These are phyloP conservation scores for Teunomyces gatunensis DNA, from an alignment of 805 yeast species.

Conservation along the genomic window DNA sequence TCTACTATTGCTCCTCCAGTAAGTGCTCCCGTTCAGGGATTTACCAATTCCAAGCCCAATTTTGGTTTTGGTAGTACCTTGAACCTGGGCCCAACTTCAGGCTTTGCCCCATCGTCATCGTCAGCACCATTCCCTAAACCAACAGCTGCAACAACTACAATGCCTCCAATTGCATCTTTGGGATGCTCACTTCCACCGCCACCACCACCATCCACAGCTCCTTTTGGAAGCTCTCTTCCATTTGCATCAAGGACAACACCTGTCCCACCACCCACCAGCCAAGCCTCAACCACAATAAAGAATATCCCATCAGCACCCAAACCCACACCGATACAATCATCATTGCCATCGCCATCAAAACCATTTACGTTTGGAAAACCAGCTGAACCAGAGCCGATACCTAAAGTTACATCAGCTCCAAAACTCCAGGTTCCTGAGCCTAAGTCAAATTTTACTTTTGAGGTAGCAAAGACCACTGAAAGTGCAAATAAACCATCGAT, in stretches of 20 bases:
- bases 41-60: not conserved
- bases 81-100: not conserved
- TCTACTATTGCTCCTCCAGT: no score
- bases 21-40: no score
- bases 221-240: not conserved
- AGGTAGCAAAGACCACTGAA: not conserved
- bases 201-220: not conserved
- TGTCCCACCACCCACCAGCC: not conserved
- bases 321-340: not conserved
- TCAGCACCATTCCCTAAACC: not conserved
- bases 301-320: not conserved
- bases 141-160: not conserved
- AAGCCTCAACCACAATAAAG: not conserved
- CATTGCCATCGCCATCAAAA: not conserved
- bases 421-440: not conserved
- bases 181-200: not conserved
- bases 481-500: not conserved
- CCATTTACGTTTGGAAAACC: not conserved
- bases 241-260: not conserved
- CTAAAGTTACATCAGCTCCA: not conserved
- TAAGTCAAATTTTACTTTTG: slow-evolving; percentile 1
- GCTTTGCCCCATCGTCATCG: not conserved
- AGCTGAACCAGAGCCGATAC: not conserved
- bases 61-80: not conserved
- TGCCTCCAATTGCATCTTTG: not conserved